Percentiles rank a stretch among this genome's conserved stretches.
phyloP scores from a whole-genome alignment of 2,329 filamentous ascomycete species.

The Stromatinia cepivora region DNA sequence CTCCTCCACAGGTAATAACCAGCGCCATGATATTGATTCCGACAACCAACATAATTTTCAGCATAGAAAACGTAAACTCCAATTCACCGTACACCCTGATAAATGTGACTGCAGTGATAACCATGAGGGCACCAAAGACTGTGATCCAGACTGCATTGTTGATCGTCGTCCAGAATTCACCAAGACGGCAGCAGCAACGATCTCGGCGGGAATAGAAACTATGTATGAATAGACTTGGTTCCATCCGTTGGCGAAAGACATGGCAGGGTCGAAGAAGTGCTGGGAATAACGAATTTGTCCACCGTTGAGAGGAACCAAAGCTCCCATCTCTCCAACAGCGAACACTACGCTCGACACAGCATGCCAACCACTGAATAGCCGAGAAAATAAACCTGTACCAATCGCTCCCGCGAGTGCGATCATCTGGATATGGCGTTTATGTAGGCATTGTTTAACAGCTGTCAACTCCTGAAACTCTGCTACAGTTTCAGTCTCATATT shows the following conservation, averaged over 20 bases:
- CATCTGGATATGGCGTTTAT: conserved; percentile 46
- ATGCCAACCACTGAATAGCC: conserved; percentile 40
- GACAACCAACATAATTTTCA: conserved; percentile 63
- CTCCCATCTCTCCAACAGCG: conserved; percentile 42
- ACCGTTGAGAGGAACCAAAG: conserved; percentile 41
- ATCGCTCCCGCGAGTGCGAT: conserved; percentile 47
- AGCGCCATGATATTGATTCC: conserved; percentile 58
- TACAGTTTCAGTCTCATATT: background rate
- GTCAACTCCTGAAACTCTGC: conserved; percentile 8
- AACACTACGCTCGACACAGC: conserved; percentile 50
- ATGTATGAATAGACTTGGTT: conserved; percentile 40
- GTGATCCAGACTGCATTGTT: conserved; percentile 47
- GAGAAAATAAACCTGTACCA: conserved; percentile 54
- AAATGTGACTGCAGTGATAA: conserved; percentile 42
- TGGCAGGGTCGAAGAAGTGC: conserved; percentile 42
- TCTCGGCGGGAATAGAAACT: conserved; percentile 49
- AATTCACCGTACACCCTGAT: conserved; percentile 51
- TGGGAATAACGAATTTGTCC: conserved; percentile 42
- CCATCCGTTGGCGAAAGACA: conserved; percentile 40
- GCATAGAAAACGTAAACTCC: conserved; percentile 52
- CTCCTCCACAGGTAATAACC: conserved; percentile 53
- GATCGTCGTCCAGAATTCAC: conserved; percentile 65
- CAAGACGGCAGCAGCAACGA: conserved; percentile 61
- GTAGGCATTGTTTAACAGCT: conserved; percentile 12
- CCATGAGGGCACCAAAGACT: conserved; percentile 43